These are phyloP conservation scores for Thermomyces lanuginosus DNA, from an alignment of 2,329 filamentous ascomycete species.

Conservation along the genomic window DNA sequence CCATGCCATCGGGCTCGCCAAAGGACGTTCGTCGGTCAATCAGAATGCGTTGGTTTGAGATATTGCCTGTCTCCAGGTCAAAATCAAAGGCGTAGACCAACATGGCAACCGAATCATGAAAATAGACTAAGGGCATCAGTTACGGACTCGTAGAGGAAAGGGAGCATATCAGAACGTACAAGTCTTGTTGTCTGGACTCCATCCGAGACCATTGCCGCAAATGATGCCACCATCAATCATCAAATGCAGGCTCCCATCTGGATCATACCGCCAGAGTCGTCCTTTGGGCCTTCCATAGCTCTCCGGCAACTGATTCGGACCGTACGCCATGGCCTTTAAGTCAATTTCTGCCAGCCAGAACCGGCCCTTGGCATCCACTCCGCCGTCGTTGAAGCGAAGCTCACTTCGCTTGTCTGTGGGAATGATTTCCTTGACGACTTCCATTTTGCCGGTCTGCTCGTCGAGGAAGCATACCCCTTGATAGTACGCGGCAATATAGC, in stretches of 20 bases:
- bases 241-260: conserved; percentile 14
- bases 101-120: conserved; percentile 20
- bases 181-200: conserved; percentile 22
- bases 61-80: conserved; percentile 15
- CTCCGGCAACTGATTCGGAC: conserved; percentile 15
- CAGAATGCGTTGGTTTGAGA: conserved; percentile 16
- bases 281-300: conserved; percentile 15
- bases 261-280: conserved; percentile 12
- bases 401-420: conserved; percentile 13
- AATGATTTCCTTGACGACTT: conserved; percentile 23
- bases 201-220: conserved; percentile 22
- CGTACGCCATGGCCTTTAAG: conserved; percentile 17
- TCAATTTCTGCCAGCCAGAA: conserved; percentile 25
- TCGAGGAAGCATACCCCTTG: conserved; percentile 23
- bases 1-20: conserved; percentile 25
- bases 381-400: conserved; percentile 22
- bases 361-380: conserved; percentile 18
- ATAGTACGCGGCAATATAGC: conserved; percentile 26
- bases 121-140: conserved; percentile 14
- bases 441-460: conserved; percentile 19
- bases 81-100: conserved; percentile 19
- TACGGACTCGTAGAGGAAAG: background rate
- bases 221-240: conserved; percentile 19
- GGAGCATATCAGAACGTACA: conserved; percentile 10
- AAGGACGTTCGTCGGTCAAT: conserved; percentile 13